Conservation (phyloP, 1,139 yeast species). For the Yamadazyma sp. region DNA sequence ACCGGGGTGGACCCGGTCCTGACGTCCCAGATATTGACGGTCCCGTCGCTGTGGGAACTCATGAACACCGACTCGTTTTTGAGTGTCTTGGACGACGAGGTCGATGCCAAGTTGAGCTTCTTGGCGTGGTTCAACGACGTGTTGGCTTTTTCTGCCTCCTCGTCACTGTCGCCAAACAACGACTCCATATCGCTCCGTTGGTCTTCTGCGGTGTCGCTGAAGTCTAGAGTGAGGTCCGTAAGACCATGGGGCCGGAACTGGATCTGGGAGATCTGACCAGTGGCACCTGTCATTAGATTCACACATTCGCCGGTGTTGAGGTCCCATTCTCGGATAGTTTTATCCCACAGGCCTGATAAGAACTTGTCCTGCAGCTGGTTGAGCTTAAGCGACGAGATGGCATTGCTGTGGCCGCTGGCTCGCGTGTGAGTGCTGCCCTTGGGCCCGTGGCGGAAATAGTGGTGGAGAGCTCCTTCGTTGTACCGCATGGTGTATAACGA, state of each 20-base stretch:
- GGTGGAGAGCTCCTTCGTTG: constrained; percentile 79
- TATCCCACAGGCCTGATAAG: constrained; percentile 91
- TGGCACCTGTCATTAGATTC: constrained; percentile 49
- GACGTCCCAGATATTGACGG: constrained; percentile 79
- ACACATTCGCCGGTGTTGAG: constrained; percentile 66
- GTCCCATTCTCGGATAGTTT: constrained; percentile 79
- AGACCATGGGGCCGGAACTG: constrained; percentile 79
- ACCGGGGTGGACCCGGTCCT: constrained; percentile 51
- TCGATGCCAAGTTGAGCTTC: constrained; percentile 22
- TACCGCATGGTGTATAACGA: constrained; percentile 80
- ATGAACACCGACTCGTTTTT: constrained; percentile 63
- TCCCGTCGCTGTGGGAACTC: constrained; percentile 84
- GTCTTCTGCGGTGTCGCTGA: constrained; percentile 22
- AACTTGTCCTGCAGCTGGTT: constrained; percentile 61
- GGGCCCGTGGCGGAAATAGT: constrained; percentile 57
- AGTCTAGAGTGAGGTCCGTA: constrained; percentile 26
- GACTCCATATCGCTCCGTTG: constrained; percentile 71
- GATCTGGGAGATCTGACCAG: constrained; percentile 79
- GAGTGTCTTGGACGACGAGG: constrained; percentile 24
- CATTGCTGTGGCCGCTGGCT: constrained; percentile 56
- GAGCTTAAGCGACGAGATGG: constrained; percentile 71
- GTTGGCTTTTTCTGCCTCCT: constrained; percentile 54
- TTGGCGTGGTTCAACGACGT: constrained; percentile 21
- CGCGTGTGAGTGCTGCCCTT: constrained; percentile 13
- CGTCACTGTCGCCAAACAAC: constrained; percentile 78